Percentiles rank a stretch among this genome's conserved stretches.
Conservation (phyloP, 352 stramenopile species). For the Phytopythium litorale region DNA sequence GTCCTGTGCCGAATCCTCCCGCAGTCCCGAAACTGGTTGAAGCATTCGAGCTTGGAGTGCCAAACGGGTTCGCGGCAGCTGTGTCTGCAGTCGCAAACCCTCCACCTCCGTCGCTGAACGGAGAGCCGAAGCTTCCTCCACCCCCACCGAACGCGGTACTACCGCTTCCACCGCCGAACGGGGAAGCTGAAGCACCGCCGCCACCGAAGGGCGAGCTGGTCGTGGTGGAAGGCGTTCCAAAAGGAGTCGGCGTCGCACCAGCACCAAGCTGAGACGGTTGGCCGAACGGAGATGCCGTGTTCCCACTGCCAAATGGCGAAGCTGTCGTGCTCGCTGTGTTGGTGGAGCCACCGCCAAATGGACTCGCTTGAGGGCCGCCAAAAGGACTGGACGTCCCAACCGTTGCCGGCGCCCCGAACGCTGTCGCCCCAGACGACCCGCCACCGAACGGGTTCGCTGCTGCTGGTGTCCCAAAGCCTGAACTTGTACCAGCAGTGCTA, state of each 20-base stretch:
- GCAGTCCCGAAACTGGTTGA: not conserved
- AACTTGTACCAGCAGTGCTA: not conserved
- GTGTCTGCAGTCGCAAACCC: not conserved
- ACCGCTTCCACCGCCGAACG: slow-evolving; percentile 17
- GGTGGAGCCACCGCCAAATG: slow-evolving; percentile 1
- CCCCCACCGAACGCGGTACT: not conserved
- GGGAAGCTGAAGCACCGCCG: slow-evolving; percentile 11
- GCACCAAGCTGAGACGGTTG: slow-evolving; percentile 16
- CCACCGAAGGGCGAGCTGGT: slow-evolving; percentile 22
- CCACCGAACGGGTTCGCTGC: slow-evolving; percentile 25
- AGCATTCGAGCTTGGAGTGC: not conserved
- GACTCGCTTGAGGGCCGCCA: slow-evolving; percentile 9
- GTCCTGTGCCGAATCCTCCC: not conserved
- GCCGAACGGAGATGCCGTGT: slow-evolving; percentile 22
- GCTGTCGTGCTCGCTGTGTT: not conserved
- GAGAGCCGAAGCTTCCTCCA: not conserved
- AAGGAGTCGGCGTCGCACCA: slow-evolving; percentile 10
- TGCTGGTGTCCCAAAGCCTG: slow-evolving; percentile 17
- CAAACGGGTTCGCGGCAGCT: slow-evolving; percentile 7
- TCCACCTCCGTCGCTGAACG: slow-evolving; percentile 3
- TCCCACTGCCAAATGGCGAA: slow-evolving; percentile 30
- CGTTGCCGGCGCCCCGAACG: slow-evolving; percentile 6
- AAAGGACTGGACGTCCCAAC: slow-evolving; percentile 14
- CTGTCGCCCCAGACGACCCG: slow-evolving; percentile 6
- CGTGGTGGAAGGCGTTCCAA: slow-evolving; percentile 11